These are phyloP conservation scores for Chaetomium globosum DNA, from an alignment of 2,329 filamentous ascomycete species.

Conservation along the genomic window DNA sequence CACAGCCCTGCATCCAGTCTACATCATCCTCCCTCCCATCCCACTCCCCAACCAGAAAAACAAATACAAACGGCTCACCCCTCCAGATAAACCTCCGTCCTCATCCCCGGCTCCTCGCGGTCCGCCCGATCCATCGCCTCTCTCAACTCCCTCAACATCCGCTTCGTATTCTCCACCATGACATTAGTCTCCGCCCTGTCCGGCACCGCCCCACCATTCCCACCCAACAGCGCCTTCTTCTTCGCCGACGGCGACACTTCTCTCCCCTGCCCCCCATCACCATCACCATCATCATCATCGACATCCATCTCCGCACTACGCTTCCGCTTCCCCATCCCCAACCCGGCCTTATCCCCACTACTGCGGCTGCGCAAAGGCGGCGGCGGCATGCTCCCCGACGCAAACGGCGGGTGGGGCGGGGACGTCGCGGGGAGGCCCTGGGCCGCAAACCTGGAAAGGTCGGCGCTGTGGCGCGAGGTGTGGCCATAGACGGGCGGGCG, in stretches of 20 bases:
- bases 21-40: background rate
- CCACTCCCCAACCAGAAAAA: background rate
- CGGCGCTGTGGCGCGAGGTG: slow-evolving; percentile 14
- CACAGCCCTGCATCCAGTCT: too few species aligned
- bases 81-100: background rate
- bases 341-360: background rate
- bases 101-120: slow-evolving; percentile 24
- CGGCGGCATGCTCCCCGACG: background rate
- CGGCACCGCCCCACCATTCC: background rate
- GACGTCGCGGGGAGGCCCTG: background rate
- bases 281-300: background rate
- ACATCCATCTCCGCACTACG: slow-evolving; percentile 2
- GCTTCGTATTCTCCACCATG: slow-evolving; percentile 35
- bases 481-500: background rate
- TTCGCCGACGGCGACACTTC: slow-evolving; percentile 21
- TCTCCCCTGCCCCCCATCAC: background rate
- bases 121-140: slow-evolving; percentile 37
- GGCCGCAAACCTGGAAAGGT: slow-evolving; percentile 6
- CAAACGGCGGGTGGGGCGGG: slow-evolving; percentile 19
- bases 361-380: background rate
- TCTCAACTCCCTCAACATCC: slow-evolving; percentile 37
- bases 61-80: background rate
- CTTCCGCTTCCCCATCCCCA: slow-evolving; percentile 27
- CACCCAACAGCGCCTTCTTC: slow-evolving; percentile 20
- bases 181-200: slow-evolving; percentile 30